phyloP scores from a whole-genome alignment of 441 rosid species.

The Macaranga tanarius region DNA sequence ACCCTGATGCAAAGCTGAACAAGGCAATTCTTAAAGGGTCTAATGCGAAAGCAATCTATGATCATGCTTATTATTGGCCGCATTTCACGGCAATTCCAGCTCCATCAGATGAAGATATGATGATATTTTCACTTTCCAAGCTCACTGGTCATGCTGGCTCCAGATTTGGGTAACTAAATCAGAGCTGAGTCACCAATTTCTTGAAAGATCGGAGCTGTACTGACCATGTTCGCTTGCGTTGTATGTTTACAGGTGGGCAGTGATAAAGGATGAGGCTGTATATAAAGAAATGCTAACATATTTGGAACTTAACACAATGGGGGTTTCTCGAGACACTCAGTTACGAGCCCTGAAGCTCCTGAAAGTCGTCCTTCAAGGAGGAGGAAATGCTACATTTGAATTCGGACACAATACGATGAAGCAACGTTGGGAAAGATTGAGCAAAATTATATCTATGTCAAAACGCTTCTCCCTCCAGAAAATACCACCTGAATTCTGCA shows the following conservation, averaged over 20 bases:
- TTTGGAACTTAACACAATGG: constrained; percentile 26
- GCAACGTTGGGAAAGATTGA: constrained; percentile 47
- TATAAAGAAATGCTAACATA: constrained; percentile 34
- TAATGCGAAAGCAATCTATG: constrained; percentile 46
- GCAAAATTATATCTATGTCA: constrained; percentile 31
- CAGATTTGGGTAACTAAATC: constrained; percentile 52
- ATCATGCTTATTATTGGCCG: constrained; percentile 74
- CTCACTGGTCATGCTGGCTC: constrained; percentile 78
- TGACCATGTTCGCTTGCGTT: neutral
- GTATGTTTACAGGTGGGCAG: constrained; percentile 43
- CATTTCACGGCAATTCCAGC: constrained; percentile 56
- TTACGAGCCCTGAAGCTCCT: constrained; percentile 49
- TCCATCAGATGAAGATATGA: constrained; percentile 47
- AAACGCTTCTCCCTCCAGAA: constrained; percentile 47
- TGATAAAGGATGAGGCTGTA: constrained; percentile 50
- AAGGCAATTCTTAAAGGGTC: constrained; percentile 49
- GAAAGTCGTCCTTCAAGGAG: constrained; percentile 30
- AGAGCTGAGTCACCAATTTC: neutral
- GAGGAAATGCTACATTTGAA: constrained; percentile 34
- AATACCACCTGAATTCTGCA: constrained; percentile 37
- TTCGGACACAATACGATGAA: constrained; percentile 45
- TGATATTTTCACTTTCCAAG: constrained; percentile 59
- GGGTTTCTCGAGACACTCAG: constrained; percentile 45
- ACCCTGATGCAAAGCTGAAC: constrained; percentile 61
- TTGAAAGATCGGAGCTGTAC: neutral